Evolutionary conservation across 2,329 filamentous ascomycete species (phyloP).

Genomic region (Fusarium anguioides): DNA sequence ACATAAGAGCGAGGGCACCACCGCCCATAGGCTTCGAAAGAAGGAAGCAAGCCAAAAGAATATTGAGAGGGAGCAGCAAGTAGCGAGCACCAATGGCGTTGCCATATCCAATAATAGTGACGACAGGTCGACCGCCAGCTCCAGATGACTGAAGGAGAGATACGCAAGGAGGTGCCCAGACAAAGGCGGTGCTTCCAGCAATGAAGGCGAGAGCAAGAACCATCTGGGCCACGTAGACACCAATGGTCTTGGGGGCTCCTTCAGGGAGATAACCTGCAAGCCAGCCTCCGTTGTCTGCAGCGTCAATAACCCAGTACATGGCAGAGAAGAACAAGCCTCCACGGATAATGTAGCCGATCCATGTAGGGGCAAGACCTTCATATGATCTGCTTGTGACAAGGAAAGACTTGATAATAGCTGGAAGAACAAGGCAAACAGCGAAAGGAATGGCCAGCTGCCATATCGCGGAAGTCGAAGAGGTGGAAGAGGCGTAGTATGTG

Average conservation of each 20-base stretch:
- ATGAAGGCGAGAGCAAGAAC: slow-evolving; percentile 83
- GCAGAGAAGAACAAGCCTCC: slow-evolving; percentile 79
- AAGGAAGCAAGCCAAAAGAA: slow-evolving; percentile 79
- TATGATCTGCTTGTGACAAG: slow-evolving; percentile 86
- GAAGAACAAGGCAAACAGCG: slow-evolving; percentile 75
- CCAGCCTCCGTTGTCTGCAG: slow-evolving; percentile 89
- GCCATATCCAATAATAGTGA: slow-evolving; percentile 89
- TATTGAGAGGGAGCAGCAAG: slow-evolving; percentile 82
- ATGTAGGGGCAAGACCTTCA: slow-evolving; percentile 84
- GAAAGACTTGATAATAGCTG: slow-evolving; percentile 81
- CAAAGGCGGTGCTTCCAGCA: slow-evolving; percentile 85
- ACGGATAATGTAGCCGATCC: slow-evolving; percentile 85
- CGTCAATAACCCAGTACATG: slow-evolving; percentile 88
- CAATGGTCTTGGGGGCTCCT: slow-evolving; percentile 75
- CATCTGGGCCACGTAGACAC: slow-evolving; percentile 82
- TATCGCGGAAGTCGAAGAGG: slow-evolving; percentile 89
- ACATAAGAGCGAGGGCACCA: slow-evolving; percentile 81
- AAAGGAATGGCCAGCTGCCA: slow-evolving; percentile 91
- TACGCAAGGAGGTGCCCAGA: slow-evolving; percentile 87
- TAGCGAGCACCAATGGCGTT: slow-evolving; percentile 95
- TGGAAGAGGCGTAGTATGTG: slow-evolving; percentile 93
- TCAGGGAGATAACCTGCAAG: slow-evolving; percentile 66
- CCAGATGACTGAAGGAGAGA: slow-evolving; percentile 70
- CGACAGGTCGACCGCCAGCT: slow-evolving; percentile 61
- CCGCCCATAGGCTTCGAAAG: slow-evolving; percentile 95